A percentile compares a stretch with the other conserved stretches of the same genome.
Conservation (phyloP, 768 basidiomycete genomes). For the Suillus luteus region DNA sequence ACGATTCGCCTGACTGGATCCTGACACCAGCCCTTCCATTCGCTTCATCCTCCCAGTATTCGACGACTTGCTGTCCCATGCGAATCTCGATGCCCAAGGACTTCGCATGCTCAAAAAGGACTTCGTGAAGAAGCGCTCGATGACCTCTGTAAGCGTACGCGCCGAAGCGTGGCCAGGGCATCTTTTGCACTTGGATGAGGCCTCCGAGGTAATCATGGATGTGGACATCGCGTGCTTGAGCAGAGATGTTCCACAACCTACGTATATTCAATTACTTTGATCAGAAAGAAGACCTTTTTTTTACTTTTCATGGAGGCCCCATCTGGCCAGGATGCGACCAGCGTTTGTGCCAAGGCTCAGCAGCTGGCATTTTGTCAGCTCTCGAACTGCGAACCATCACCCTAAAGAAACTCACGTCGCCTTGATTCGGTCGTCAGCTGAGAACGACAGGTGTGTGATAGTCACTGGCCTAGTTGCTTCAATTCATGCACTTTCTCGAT, state of each 20-base stretch:
- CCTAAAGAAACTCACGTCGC: conserved; percentile 15
- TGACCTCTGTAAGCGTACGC: conserved; percentile 30
- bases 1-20: conserved; percentile 17
- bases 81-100: conserved; percentile 23
- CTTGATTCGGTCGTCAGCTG: conserved; percentile 18
- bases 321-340: conserved; percentile 26
- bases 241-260: conserved; percentile 26
- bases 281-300: conserved; percentile 18
- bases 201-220: conserved; percentile 26
- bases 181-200: conserved; percentile 21
- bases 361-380: conserved; percentile 15
- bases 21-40: conserved; percentile 18
- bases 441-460: neutral
- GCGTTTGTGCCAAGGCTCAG: conserved; percentile 24
- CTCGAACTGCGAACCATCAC: neutral
- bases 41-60: conserved; percentile 21
- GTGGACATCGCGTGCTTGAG: conserved; percentile 17
- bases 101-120: conserved; percentile 23
- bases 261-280: conserved; percentile 12
- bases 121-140: conserved; percentile 27
- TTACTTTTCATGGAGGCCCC: conserved; percentile 24
- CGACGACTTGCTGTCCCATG: conserved; percentile 20
- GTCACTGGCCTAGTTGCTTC: conserved; percentile 18
- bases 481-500: conserved; percentile 24
- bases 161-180: conserved; percentile 18